Percentiles rank a stretch among this genome's conserved stretches.
Evolutionary conservation across 352 stramenopile species (phyloP).

Genomic region (Phytophthora lateralis): DNA sequence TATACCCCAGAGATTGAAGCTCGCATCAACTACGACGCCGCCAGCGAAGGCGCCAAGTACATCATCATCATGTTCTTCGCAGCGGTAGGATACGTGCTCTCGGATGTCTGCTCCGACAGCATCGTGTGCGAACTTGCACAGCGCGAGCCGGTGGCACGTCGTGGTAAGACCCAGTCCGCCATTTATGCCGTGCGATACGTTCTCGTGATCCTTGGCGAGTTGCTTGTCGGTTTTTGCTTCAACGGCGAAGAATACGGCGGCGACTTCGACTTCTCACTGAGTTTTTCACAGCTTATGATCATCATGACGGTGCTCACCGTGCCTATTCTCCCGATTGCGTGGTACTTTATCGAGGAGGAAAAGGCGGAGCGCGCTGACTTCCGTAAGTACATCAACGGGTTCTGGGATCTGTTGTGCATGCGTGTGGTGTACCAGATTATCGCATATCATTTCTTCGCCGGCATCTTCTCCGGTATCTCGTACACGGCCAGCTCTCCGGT

Average conservation of each 20-base stretch:
- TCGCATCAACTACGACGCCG: constrained; percentile 47
- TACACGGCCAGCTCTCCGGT: constrained; percentile 41
- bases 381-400: constrained; percentile 39
- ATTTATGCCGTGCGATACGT: constrained; percentile 36
- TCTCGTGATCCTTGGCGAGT: constrained; percentile 47
- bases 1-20: constrained; percentile 37
- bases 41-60: constrained; percentile 41
- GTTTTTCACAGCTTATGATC: constrained; percentile 49
- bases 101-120: constrained; percentile 65
- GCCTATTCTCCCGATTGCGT: constrained; percentile 36
- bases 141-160: constrained; percentile 51
- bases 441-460: constrained; percentile 48
- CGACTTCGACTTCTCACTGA: constrained; percentile 49
- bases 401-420: constrained; percentile 51
- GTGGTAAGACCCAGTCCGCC: constrained; percentile 57
- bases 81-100: constrained; percentile 70
- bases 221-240: constrained; percentile 54
- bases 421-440: constrained; percentile 60
- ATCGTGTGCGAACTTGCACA: constrained; percentile 67
- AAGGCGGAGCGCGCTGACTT: constrained; percentile 37
- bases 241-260: constrained; percentile 62
- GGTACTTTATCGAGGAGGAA: constrained; percentile 50
- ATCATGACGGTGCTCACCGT: constrained; percentile 39
- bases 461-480: constrained; percentile 48
- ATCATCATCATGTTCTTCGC: constrained; percentile 63